Evolutionary conservation across 148 eudicot species (phyloP).

Genomic region (Heliamphora exappendiculata): DNA sequence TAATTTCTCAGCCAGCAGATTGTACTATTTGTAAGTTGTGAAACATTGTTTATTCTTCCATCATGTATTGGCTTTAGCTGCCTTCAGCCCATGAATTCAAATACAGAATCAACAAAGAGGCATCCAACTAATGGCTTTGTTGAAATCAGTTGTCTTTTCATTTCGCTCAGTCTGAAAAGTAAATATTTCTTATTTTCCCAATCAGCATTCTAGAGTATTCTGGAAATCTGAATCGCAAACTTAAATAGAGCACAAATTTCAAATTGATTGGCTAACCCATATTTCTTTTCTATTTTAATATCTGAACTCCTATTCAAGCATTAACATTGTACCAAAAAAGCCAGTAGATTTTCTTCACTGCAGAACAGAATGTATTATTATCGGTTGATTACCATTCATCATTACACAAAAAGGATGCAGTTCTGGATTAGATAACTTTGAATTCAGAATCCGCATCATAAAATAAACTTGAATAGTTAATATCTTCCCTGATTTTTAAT

Average conservation of each 20-base stretch:
- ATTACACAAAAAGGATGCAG: neutral
- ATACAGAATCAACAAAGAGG: neutral
- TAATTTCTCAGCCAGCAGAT: too few species aligned
- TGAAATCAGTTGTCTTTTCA: constrained; percentile 5
- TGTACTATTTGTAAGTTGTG: too few species aligned
- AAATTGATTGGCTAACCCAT: neutral
- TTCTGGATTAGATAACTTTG: neutral
- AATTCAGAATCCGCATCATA: neutral
- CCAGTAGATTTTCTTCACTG: neutral
- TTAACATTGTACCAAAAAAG: neutral
- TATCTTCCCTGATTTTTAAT: neutral
- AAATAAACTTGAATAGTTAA: neutral
- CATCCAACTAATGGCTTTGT: neutral
- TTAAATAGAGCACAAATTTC: neutral
- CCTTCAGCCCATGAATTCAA: neutral
- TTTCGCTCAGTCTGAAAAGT: neutral
- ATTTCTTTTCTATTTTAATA: neutral
- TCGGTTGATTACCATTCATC: neutral
- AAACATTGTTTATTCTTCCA: too few species aligned
- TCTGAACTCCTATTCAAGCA: neutral
- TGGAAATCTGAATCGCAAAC: neutral
- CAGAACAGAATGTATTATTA: neutral
- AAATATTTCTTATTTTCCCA: neutral
- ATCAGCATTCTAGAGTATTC: neutral
- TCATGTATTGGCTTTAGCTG: too few species aligned